A percentile compares a stretch with the other conserved stretches of the same genome.
Conservation (phyloP, 2,329 filamentous ascomycete genomes). For the Colletotrichum tropicicola region DNA sequence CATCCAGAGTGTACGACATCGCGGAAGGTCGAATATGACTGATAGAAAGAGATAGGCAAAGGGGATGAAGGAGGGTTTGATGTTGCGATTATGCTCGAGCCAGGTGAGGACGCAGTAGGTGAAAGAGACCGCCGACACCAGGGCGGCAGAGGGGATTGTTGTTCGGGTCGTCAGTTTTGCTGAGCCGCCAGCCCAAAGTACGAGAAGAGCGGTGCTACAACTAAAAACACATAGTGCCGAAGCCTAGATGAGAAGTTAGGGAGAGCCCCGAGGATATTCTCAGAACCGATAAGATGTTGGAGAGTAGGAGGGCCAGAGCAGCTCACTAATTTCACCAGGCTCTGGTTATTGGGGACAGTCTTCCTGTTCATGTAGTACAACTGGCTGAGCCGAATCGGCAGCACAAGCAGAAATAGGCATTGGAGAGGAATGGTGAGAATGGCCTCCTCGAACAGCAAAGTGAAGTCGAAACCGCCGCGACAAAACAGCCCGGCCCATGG, state of each 20-base stretch:
- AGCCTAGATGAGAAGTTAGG: neutral
- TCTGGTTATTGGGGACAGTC: neutral
- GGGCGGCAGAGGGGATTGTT: neutral
- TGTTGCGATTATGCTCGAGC: neutral
- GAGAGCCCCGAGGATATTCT: too few relatives aligned
- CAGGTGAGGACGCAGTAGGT: neutral
- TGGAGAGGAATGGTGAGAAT: conserved; percentile 30
- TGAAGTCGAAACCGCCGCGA: conserved; percentile 36
- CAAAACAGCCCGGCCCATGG: conserved; percentile 16
- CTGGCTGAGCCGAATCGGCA: neutral
- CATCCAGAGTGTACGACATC: conserved; percentile 24
- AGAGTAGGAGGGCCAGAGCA: too few relatives aligned
- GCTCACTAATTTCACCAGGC: neutral
- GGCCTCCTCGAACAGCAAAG: conserved; percentile 36
- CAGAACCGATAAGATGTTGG: too few relatives aligned
- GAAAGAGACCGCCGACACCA: neutral
- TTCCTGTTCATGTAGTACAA: neutral
- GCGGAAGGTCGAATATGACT: conserved; percentile 20
- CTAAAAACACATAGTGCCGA: neutral
- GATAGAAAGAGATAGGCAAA: conserved; percentile 19
- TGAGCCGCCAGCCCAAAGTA: neutral
- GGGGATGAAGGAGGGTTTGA: conserved; percentile 11
- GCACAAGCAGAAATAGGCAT: neutral
- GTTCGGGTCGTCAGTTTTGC: neutral
- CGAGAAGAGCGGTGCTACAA: neutral